phyloP scores from a whole-genome alignment of 805 yeast genomes.

The Debaryomyces maramus region DNA sequence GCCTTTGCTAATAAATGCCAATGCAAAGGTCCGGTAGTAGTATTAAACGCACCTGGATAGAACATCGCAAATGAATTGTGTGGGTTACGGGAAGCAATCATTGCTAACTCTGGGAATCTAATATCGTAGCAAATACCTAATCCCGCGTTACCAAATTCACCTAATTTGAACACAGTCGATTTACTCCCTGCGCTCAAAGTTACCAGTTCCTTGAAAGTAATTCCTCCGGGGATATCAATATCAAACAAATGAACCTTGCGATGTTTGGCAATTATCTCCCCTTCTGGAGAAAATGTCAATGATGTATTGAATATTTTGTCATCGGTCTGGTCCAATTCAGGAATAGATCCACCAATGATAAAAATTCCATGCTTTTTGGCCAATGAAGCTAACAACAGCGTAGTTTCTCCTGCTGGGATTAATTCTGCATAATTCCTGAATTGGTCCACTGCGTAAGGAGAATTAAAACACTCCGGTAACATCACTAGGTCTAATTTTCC shows the following conservation, averaged over 20 bases:
- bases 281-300: conserved; percentile 67
- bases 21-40: conserved; percentile 80
- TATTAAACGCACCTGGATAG: conserved; percentile 83
- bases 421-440: conserved; percentile 85
- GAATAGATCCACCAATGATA: conserved; percentile 89
- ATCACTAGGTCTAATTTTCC: conserved; percentile 66
- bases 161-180: conserved; percentile 73
- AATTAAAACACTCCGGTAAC: conserved; percentile 94
- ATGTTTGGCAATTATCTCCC: conserved; percentile 78
- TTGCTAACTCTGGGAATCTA: conserved; percentile 77
- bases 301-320: conserved; percentile 71
- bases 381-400: conserved; percentile 57
- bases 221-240: conserved; percentile 86
- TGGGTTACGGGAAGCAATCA: conserved; percentile 59
- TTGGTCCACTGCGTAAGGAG: conserved; percentile 87
- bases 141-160: conserved; percentile 70
- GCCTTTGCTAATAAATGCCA: conserved; percentile 77
- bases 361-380: conserved; percentile 66
- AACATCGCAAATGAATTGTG: conserved; percentile 71
- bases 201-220: conserved; percentile 80
- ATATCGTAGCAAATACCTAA: conserved; percentile 84
- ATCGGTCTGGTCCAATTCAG: conserved; percentile 63
- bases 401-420: conserved; percentile 75
- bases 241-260: conserved; percentile 88
- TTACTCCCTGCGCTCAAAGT: conserved; percentile 77